phyloP scores from a whole-genome alignment of 495 filamentous ascomycete species.

The Trichocladium uniseriatum region DNA sequence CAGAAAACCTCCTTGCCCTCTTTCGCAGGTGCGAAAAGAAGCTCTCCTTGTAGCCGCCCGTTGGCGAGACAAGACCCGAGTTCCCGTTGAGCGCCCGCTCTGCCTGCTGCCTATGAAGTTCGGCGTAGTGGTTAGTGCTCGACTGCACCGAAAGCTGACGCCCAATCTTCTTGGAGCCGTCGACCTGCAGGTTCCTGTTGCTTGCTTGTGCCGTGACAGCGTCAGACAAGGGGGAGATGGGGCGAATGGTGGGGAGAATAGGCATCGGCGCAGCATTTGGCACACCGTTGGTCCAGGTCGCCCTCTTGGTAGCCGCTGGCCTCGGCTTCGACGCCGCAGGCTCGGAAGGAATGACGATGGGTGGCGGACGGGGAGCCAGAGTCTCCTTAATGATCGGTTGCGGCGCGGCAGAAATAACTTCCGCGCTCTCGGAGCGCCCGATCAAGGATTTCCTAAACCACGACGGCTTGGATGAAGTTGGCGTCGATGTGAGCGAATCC shows the following conservation, averaged over 20 bases:
- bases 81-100: conserved; percentile 85
- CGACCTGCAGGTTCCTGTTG: conserved; percentile 39
- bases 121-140: conserved; percentile 78
- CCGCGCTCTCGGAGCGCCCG: conserved; percentile 44
- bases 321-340: conserved; percentile 46
- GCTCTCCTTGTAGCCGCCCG: conserved; percentile 71
- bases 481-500: conserved; percentile 54
- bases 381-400: conserved; percentile 19
- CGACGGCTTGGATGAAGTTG: conserved; percentile 66
- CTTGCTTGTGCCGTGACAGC: conserved; percentile 81
- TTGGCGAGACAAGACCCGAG: conserved; percentile 53
- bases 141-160: conserved; percentile 93
- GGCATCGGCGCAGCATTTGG: conserved; percentile 91
- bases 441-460: conserved; percentile 96
- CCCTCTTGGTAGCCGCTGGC: conserved; percentile 59
- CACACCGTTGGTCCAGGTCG: conserved; percentile 75
- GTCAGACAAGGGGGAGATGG: conserved; percentile 87
- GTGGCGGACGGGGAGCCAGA: conserved; percentile 42
- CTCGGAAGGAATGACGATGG: conserved; percentile 50
- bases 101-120: conserved; percentile 81
- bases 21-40: conserved; percentile 98
- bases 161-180: conserved; percentile 78
- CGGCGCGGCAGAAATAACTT: conserved; percentile 24
- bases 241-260: conserved; percentile 90
- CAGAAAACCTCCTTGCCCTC: conserved; percentile 84